Conservation (phyloP, 148 eudicot species). For the Euryodendron excelsum region DNA sequence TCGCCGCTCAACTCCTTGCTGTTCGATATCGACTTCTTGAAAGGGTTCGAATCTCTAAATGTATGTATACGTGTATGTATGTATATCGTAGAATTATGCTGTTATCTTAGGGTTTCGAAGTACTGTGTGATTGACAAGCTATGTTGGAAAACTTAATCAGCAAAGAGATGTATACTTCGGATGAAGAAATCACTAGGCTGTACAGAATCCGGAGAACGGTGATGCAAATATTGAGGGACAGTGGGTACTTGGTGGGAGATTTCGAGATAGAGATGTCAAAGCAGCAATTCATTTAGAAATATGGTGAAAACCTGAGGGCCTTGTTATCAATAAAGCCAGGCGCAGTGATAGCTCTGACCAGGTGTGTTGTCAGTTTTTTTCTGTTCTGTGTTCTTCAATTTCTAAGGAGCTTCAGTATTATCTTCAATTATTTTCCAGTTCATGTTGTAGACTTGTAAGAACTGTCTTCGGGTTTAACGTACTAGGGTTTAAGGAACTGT, state of each 20-base stretch:
- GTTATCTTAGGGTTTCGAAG: neutral
- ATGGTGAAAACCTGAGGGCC: slow-evolving; percentile 64
- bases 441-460: too few species aligned
- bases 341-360: slow-evolving; percentile 57
- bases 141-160: neutral
- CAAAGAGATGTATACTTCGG: slow-evolving; percentile 40
- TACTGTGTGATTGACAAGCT: neutral
- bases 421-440: too few species aligned
- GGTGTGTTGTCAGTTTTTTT: slow-evolving; percentile 23
- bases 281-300: slow-evolving; percentile 44
- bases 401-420: neutral
- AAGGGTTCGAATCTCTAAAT: too few species aligned
- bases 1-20: too few species aligned
- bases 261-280: slow-evolving; percentile 56
- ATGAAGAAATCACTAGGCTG: slow-evolving; percentile 54
- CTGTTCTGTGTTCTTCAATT: neutral
- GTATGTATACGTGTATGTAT: too few species aligned
- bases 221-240: slow-evolving; percentile 65
- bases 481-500: too few species aligned
- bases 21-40: too few species aligned
- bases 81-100: too few species aligned
- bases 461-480: too few species aligned
- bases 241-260: slow-evolving; percentile 59
- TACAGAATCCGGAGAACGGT: slow-evolving; percentile 60
- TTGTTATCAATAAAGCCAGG: slow-evolving; percentile 44